Conservation (phyloP, 345 rosid genomes). For the Stellera chamaejasme region DNA sequence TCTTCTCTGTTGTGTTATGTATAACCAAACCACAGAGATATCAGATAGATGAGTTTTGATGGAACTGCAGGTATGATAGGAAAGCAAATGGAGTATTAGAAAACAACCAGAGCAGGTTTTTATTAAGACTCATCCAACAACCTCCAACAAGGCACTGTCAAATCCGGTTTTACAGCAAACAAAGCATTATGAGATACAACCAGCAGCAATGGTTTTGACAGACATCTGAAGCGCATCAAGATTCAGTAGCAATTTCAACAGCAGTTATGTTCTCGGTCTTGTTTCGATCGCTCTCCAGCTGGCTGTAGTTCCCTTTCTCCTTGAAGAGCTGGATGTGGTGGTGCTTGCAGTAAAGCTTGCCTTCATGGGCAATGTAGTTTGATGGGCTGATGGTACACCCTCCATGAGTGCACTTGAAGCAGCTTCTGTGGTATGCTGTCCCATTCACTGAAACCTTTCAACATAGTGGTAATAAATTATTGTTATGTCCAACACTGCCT, state of each 20-base stretch:
- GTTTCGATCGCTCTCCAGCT: conserved; percentile 36
- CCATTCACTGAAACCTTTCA: conserved; percentile 49
- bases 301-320: conserved; percentile 63
- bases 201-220: too few species aligned
- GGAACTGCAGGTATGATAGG: too few species aligned
- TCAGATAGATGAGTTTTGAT: too few species aligned
- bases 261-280: conserved; percentile 15
- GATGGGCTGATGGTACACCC: conserved; percentile 64
- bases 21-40: too few species aligned
- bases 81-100: too few species aligned
- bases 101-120: too few species aligned
- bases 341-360: conserved; percentile 63
- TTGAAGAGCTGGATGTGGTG: conserved; percentile 58
- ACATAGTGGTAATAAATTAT: background rate
- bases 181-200: too few species aligned
- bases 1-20: too few species aligned
- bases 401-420: conserved; percentile 57
- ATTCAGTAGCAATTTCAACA: conserved; percentile 27
- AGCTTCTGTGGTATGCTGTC: conserved; percentile 41
- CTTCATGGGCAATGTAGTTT: conserved; percentile 56
- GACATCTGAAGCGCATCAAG: background rate
- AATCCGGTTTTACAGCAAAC: too few species aligned
- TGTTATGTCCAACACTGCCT: too few species aligned
- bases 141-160: too few species aligned
- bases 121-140: too few species aligned